phyloP scores from a whole-genome alignment of 306 rosid species.

The Sicyos edulis region DNA sequence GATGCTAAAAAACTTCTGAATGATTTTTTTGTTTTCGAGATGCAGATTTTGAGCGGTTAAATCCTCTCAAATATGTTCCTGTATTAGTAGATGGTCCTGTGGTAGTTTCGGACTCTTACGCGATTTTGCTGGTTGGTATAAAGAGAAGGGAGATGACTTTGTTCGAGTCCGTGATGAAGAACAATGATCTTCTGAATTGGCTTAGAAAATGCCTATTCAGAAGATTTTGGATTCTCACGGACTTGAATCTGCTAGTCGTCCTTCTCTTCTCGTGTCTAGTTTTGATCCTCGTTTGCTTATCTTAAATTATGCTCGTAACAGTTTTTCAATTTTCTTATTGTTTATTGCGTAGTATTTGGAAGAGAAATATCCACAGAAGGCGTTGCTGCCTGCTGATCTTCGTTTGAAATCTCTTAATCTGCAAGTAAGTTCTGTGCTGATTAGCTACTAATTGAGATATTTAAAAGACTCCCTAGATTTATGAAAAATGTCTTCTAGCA shows the following conservation, averaged over 20 bases:
- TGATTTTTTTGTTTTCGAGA: constrained; percentile 2
- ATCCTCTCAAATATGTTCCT: constrained; percentile 35
- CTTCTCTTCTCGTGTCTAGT: background rate
- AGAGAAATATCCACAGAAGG: constrained; percentile 38
- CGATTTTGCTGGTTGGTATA: constrained; percentile 41
- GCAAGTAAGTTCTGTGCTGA: constrained; percentile 29
- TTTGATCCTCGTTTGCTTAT: constrained; percentile 13
- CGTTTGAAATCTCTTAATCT: constrained; percentile 40
- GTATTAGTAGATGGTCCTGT: constrained; percentile 32
- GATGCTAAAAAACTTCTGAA: too few relatives aligned
- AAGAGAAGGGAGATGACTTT: constrained; percentile 5
- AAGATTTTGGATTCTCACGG: constrained; percentile 2
- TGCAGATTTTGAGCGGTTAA: constrained; percentile 44
- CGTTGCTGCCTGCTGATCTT: constrained; percentile 39
- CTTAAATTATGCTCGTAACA: constrained; percentile 6
- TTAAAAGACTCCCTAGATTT: constrained; percentile 6
- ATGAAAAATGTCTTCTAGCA: background rate
- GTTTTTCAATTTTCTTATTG: background rate
- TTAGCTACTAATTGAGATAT: background rate
- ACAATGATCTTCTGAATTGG: constrained; percentile 9
- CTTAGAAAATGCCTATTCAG: background rate
- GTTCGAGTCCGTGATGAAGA: constrained; percentile 14
- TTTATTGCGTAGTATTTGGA: constrained; percentile 37
- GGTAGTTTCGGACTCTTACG: constrained; percentile 43
- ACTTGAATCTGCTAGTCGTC: background rate